Evolutionary conservation across 345 rosid genomes (phyloP), one percentile per base, ranked within the genome.

Genomic region (Excoecaria cochinchinensis): DNA sequence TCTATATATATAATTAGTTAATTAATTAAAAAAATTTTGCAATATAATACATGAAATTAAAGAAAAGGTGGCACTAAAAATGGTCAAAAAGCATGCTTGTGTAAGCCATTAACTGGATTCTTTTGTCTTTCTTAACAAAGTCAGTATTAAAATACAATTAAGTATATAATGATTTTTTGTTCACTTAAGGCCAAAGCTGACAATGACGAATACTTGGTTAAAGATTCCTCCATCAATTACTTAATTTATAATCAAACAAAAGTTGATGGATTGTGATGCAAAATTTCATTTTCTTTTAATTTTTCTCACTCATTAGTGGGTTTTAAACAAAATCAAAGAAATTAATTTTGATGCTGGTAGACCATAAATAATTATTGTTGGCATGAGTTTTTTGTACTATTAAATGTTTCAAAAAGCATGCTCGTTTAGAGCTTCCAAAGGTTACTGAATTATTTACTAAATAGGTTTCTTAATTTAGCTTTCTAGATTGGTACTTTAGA

Each of bases 211-310:
- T 73, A 74, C 72, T 62, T 62, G 62, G 74, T 82, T 78, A 81
- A 86, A 83, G 90, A 82, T 86, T 83, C 72, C 87, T 81, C 85
- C 60, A 56, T 56, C 17, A 86, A 83, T 86, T 86, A 81, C 79
- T 78, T 76, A 77, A 80, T 80, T 69, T 25, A 78, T 79, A 70
- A 86, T 77, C 69, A 80, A 83, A 72, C 71, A 81, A 77, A 74
- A 56, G 40, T 78, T 72, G 77, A 88, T 91, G 88, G 91, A 86
- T 85, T 85, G 84, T 86, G 92, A 88, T 86, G 86, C 85, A 61
- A 79, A 63, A 74, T 70, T 78, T 78, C 81, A 78, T 77, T 81
- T 69, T 74, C 62, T 80, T 73, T 53, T 36, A 53, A 60, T 67
- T 69, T 72, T 53, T 53, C 19, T 38, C 67, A 25, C 12, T 14